phyloP scores from a whole-genome alignment of 352 stramenopile genomes.

The Pythium sp. region DNA sequence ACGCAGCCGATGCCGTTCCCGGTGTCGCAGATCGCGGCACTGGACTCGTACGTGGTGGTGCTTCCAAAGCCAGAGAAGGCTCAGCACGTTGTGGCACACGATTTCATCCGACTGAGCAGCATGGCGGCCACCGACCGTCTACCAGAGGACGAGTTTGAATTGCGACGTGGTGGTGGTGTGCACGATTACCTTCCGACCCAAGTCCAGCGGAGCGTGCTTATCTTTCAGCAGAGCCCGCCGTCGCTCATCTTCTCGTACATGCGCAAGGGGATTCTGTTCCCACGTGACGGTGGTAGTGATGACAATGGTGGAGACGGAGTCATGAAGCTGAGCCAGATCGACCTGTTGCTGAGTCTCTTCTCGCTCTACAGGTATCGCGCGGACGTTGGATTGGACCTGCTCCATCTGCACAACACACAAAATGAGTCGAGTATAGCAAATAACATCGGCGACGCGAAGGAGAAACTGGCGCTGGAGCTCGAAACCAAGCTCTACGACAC shows the following conservation, averaged over 20 bases:
- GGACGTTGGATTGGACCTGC: slow-evolving; percentile 59
- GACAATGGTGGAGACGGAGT: slow-evolving; percentile 6
- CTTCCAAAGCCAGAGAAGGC: slow-evolving; percentile 31
- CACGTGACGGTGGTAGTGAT: neutral
- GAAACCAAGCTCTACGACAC: slow-evolving; percentile 77
- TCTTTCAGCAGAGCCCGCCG: slow-evolving; percentile 77
- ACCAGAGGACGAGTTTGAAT: slow-evolving; percentile 54
- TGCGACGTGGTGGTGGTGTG: slow-evolving; percentile 21
- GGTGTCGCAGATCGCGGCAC: slow-evolving; percentile 54
- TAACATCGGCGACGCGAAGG: slow-evolving; percentile 32
- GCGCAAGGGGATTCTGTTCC: slow-evolving; percentile 34
- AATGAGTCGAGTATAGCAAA: neutral
- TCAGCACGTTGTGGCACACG: slow-evolving; percentile 10
- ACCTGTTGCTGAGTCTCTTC: slow-evolving; percentile 78
- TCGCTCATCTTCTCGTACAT: slow-evolving; percentile 69
- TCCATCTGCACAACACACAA: slow-evolving; percentile 22
- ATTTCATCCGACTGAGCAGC: slow-evolving; percentile 46
- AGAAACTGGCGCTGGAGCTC: slow-evolving; percentile 54
- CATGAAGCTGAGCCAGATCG: slow-evolving; percentile 54
- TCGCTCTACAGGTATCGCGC: slow-evolving; percentile 85
- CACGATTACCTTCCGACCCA: slow-evolving; percentile 1
- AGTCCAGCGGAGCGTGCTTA: slow-evolving; percentile 36
- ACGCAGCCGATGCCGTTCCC: slow-evolving; percentile 62
- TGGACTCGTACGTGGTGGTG: slow-evolving; percentile 78
- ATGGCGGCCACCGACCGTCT: slow-evolving; percentile 42